These are phyloP conservation scores for Oryza glumipatula DNA, from an alignment of 176 grass and related monocot species.

Conservation along the genomic window DNA sequence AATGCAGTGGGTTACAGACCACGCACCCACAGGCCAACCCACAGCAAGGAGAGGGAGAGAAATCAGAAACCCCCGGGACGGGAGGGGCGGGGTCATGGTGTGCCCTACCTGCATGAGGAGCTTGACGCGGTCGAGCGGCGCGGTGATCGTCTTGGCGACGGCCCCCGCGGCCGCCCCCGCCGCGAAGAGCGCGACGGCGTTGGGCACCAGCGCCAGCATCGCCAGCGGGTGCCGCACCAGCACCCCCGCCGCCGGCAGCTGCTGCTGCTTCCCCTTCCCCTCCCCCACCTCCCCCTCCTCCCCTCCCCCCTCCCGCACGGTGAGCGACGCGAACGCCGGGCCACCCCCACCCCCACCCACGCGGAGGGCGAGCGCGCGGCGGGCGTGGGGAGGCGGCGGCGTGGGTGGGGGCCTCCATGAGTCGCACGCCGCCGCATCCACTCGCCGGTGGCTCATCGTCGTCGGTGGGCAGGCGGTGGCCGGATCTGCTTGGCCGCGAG, in stretches of 20 bases:
- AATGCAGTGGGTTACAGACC: neutral
- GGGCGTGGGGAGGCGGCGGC: neutral
- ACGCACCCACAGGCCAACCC: neutral
- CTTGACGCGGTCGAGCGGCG: constrained; percentile 95
- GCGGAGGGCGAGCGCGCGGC: constrained; percentile 24
- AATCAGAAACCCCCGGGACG: neutral
- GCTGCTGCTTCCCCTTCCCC: neutral
- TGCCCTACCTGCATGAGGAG: constrained; percentile 83
- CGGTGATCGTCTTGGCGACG: constrained; percentile 80
- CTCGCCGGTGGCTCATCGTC: constrained; percentile 33
- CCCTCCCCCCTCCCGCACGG: constrained; percentile 35
- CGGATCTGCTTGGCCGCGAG: constrained; percentile 39
- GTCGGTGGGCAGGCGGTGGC: too few species aligned
- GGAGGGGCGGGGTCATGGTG: too few species aligned
- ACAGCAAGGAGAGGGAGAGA: neutral
- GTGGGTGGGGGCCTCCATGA: constrained; percentile 39
- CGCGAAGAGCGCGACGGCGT: constrained; percentile 77
- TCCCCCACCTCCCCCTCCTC: neutral
- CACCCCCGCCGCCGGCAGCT: constrained; percentile 54
- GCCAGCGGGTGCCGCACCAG: constrained; percentile 78
- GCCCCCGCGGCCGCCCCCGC: constrained; percentile 79
- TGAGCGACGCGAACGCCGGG: constrained; percentile 47
- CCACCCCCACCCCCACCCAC: neutral
- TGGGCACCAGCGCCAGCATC: constrained; percentile 76
- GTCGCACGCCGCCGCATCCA: constrained; percentile 48